Base-by-base conservation (phyloP, 345 rosid species). In the Abelmoschus esculentus region DNA sequence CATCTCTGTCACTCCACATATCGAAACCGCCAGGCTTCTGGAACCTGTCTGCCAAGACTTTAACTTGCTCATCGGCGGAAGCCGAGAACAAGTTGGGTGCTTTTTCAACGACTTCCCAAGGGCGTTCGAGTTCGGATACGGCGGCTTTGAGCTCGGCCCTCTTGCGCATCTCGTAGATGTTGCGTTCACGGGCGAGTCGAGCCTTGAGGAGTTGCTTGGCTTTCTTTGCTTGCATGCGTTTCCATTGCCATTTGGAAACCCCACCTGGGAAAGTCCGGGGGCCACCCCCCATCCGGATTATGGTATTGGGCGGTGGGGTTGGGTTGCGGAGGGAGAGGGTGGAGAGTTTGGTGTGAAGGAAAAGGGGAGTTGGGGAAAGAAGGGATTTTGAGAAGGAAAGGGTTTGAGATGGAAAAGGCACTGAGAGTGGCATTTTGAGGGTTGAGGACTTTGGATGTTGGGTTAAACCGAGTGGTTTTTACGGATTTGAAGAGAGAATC, bases 171-270 rank as follows among this genome's bases (percentile, higher is more conserved):
- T 95, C 96, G 84, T 89, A 91, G 26, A 95, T 88, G 69, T 91
- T 93, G 54, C 96, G 85, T 73, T 89, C 96, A 7, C 96, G 90
- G 70, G 77, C 67, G 70, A 95, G 76, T 1, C 97, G 74, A 4
- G 96, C 97, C 36, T 87, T 85, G 61, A 86, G 93, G 66, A 95
- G 96, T 76, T 89, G 96, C 53, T 88, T 89, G 71, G 86, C 88
- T 75, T 93, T 93, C 79, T 88, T 89, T 34, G 88, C 86, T 44
- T 91, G 99, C 97, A 91, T 89, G 13, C 96, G 85, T 76, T 87
- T 95, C 97, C 97, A 95, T 34, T 86, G 93, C 96, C 97, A 95
- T 77, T 88, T 90, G 6, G 96, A 87, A 0, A 91, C 90, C 0
- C 97, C 96, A 36, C 93, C 97, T 0, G 93, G 96, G 66, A 67